Evolutionary conservation across 352 stramenopile genomes (phyloP).

Genomic region (Pythium monospermum): DNA sequence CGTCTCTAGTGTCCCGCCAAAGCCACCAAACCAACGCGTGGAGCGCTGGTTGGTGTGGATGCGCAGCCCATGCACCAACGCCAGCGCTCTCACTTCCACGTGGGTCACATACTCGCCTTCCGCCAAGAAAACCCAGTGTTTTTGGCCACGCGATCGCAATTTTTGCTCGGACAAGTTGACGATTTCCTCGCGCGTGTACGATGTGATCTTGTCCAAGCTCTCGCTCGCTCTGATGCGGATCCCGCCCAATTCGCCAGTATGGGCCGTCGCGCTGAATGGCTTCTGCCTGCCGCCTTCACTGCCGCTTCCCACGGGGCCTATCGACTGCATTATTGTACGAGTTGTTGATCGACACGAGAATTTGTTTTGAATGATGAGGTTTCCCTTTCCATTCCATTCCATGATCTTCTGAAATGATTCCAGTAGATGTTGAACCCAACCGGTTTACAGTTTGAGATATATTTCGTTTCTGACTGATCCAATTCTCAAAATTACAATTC

Average conservation of each 20-base stretch:
- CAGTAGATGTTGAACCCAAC: too few relatives aligned
- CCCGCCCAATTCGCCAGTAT: slow-evolving; percentile 28
- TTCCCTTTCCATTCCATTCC: too few relatives aligned
- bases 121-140: slow-evolving; percentile 42
- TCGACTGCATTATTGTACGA: not conserved
- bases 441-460: too few relatives aligned
- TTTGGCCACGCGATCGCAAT: slow-evolving; percentile 18
- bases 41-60: slow-evolving; percentile 56
- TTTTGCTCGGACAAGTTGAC: slow-evolving; percentile 14
- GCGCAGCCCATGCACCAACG: slow-evolving; percentile 62
- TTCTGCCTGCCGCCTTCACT: slow-evolving; percentile 37
- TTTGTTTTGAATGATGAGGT: too few relatives aligned
- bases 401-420: too few relatives aligned
- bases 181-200: slow-evolving; percentile 29
- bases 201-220: slow-evolving; percentile 46
- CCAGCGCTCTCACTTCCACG: slow-evolving; percentile 49
- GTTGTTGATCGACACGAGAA: too few relatives aligned
- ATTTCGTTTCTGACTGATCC: too few relatives aligned
- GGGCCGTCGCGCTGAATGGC: slow-evolving; percentile 21
- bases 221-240: slow-evolving; percentile 31
- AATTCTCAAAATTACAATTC: too few relatives aligned
- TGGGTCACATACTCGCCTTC: slow-evolving; percentile 42
- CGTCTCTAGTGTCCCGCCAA: slow-evolving; percentile 38
- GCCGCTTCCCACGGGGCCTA: slow-evolving; percentile 38
- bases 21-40: slow-evolving; percentile 58